phyloP scores from a whole-genome alignment of 108 stramenopile species.

The Nitzschia sp. region DNA sequence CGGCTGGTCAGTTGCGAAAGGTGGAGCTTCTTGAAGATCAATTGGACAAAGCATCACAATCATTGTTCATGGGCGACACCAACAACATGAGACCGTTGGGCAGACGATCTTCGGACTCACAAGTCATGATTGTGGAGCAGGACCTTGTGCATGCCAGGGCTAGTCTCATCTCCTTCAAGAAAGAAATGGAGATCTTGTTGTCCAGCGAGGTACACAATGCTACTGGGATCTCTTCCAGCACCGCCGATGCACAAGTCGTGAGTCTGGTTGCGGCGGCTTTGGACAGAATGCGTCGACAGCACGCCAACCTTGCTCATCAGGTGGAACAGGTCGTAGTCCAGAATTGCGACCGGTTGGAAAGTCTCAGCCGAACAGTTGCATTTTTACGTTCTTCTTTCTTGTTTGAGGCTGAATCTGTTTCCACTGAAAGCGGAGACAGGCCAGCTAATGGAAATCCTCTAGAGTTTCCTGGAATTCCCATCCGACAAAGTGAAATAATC shows the following conservation, averaged over 20 bases:
- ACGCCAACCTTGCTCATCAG: constrained; percentile 15
- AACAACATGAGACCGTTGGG: neutral
- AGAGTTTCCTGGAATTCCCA: neutral
- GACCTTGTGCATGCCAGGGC: constrained; percentile 10
- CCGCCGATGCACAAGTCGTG: neutral
- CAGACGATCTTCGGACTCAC: neutral
- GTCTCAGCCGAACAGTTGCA: constrained; percentile 21
- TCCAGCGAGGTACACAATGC: neutral
- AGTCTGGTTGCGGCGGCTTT: neutral
- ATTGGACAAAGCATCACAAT: neutral
- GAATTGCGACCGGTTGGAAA: constrained; percentile 16
- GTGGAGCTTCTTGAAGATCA: neutral
- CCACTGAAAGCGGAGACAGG: neutral
- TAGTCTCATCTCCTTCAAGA: constrained; percentile 1
- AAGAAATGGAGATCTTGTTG: constrained; percentile 6
- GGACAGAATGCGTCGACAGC: constrained; percentile 14
- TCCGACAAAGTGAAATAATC: neutral
- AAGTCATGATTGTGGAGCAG: constrained; percentile 1
- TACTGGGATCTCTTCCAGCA: neutral
- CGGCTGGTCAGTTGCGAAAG: neutral
- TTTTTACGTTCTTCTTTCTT: constrained; percentile 28
- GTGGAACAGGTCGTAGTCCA: constrained; percentile 16
- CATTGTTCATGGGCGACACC: neutral
- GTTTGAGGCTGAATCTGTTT: constrained; percentile 33
- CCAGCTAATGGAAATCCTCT: neutral